Evolutionary conservation across 1,284 basidiomycete species (phyloP).

Genomic region (Xerocomus nothofagi): DNA sequence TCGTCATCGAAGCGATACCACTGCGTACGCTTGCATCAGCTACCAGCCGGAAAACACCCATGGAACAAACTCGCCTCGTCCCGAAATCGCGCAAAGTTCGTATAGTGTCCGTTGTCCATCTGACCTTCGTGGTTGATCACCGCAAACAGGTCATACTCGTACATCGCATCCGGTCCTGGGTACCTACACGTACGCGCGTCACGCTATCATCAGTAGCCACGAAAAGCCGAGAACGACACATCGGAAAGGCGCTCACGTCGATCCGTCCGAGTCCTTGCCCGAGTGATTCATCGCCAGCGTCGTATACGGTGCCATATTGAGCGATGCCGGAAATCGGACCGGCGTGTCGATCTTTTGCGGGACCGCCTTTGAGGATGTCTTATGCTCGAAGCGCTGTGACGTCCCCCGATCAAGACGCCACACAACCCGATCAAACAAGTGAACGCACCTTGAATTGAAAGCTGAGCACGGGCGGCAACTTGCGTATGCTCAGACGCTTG

Average conservation of each 20-base stretch:
- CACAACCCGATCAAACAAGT: background rate
- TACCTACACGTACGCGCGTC: constrained; percentile 34
- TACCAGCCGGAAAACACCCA: constrained; percentile 1
- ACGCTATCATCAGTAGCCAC: background rate
- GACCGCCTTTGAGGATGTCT: constrained; percentile 63
- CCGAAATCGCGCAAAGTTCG: constrained; percentile 75
- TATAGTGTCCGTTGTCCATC: constrained; percentile 95
- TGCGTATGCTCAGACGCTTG: constrained; percentile 82
- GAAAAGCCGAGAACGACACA: background rate
- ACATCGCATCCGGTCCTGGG: constrained; percentile 68
- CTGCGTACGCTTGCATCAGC: constrained; percentile 38
- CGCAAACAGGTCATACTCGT: constrained; percentile 90
- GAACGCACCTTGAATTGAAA: constrained; percentile 88
- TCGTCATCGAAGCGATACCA: constrained; percentile 98
- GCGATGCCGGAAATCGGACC: constrained; percentile 78
- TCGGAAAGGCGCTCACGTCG: constrained; percentile 34
- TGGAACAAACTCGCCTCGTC: constrained; percentile 58
- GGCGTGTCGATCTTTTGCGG: constrained; percentile 85
- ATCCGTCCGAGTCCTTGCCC: constrained; percentile 43
- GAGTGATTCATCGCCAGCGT: constrained; percentile 53
- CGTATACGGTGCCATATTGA: constrained; percentile 90
- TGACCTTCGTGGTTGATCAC: constrained; percentile 95
- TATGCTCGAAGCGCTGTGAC: constrained; percentile 87
- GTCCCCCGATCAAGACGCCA: background rate
- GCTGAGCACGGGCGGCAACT: constrained; percentile 87